phyloP scores from a whole-genome alignment of 176 grass and related monocot genomes.

The Musa acuminata region DNA sequence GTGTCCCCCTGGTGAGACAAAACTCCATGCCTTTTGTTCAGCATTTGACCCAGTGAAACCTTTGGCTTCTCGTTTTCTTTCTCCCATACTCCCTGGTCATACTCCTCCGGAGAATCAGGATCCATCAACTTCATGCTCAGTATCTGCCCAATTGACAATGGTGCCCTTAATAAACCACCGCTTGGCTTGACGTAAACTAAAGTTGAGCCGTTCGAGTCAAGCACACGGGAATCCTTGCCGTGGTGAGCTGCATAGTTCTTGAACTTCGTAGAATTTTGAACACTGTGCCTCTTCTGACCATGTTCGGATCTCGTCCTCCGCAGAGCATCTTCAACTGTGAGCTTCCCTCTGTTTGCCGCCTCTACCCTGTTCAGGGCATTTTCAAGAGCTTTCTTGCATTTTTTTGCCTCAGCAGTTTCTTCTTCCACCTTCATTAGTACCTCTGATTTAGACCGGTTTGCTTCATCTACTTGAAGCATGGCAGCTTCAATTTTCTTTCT shows the following conservation, averaged over 20 bases:
- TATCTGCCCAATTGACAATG: constrained; percentile 89
- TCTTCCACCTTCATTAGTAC: constrained; percentile 46
- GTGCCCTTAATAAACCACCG: constrained; percentile 23
- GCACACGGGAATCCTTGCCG: constrained; percentile 11
- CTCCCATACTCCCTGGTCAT: constrained; percentile 40
- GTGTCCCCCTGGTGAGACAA: constrained; percentile 5
- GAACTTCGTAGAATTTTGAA: constrained; percentile 47
- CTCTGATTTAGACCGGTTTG: constrained; percentile 36
- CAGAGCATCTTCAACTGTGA: constrained; percentile 57
- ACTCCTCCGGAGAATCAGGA: constrained; percentile 24
- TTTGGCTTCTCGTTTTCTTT: constrained; percentile 32
- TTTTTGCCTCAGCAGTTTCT: constrained; percentile 53
- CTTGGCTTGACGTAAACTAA: constrained; percentile 28
- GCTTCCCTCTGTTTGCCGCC: constrained; percentile 49
- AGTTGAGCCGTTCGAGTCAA: constrained; percentile 19
- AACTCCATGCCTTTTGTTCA: constrained; percentile 45
- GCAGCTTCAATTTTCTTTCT: constrained; percentile 51
- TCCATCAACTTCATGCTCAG: constrained; percentile 76
- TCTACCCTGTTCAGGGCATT: constrained; percentile 66
- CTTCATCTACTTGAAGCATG: constrained; percentile 49
- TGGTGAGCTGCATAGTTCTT: constrained; percentile 37
- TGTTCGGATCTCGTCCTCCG: constrained; percentile 40
- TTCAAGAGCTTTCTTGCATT: constrained; percentile 54
- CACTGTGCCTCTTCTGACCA: constrained; percentile 23
- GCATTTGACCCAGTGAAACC: constrained; percentile 75